Conservation (phyloP, 2,329 filamentous ascomycete species). For the Cladophialophora chaetospira region DNA sequence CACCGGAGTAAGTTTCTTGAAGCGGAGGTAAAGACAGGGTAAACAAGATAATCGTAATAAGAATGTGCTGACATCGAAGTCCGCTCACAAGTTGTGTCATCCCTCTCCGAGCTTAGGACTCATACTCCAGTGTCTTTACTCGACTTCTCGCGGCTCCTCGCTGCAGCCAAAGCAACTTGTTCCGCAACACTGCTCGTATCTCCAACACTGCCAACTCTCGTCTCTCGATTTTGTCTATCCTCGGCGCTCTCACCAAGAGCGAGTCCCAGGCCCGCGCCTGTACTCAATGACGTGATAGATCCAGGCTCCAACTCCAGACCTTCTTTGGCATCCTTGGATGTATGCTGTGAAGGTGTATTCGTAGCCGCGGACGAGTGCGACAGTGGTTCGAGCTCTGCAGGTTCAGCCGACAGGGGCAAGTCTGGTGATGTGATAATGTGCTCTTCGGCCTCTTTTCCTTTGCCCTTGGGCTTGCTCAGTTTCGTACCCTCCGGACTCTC, state of each 20-base stretch:
- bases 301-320: slow-evolving; percentile 4
- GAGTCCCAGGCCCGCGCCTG: slow-evolving; percentile 9
- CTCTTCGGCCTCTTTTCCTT: slow-evolving; percentile 3
- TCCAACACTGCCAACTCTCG: neutral
- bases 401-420: slow-evolving; percentile 20
- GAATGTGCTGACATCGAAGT: too few relatives aligned
- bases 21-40: too few relatives aligned
- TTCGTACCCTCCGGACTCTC: slow-evolving; percentile 21
- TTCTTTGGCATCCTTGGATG: neutral
- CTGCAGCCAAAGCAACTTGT: slow-evolving; percentile 15
- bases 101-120: too few relatives aligned
- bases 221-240: slow-evolving; percentile 5
- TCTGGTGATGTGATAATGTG: slow-evolving; percentile 5
- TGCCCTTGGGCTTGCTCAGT: slow-evolving; percentile 9
- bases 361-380: slow-evolving; percentile 13
- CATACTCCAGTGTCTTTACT: too few relatives aligned
- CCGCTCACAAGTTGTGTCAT: too few relatives aligned
- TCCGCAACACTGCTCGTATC: slow-evolving; percentile 9
- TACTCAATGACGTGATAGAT: slow-evolving; percentile 13
- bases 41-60: too few relatives aligned
- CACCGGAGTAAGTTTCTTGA: too few relatives aligned
- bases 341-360: neutral
- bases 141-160: slow-evolving; percentile 17
- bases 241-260: slow-evolving; percentile 10
- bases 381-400: slow-evolving; percentile 23